Evolutionary conservation across 441 rosid genomes (phyloP).

Genomic region (Pelargonium myrrhifolium): DNA sequence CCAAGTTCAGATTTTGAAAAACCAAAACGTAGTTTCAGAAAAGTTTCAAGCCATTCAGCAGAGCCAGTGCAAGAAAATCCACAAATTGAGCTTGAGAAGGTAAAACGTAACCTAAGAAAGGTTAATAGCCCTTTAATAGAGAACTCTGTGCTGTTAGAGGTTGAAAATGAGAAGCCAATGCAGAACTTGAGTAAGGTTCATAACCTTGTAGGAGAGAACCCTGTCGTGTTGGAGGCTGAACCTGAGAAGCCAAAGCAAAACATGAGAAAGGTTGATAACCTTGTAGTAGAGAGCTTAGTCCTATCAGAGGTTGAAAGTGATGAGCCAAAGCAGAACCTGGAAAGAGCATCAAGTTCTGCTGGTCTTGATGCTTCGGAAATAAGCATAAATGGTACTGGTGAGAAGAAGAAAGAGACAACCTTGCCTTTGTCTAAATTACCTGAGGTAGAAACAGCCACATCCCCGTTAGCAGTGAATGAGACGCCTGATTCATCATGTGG

Average conservation of each 20-base stretch:
- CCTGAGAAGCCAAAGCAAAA: slow-evolving; percentile 53
- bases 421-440: slow-evolving; percentile 23
- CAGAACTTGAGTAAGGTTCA: no score
- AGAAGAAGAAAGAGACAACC: slow-evolving; percentile 27
- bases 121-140: no score
- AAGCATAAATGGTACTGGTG: slow-evolving; percentile 10
- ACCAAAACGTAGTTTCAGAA: slow-evolving; percentile 43
- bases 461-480: slow-evolving; percentile 32
- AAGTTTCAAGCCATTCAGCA: slow-evolving; percentile 24
- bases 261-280: slow-evolving; percentile 73
- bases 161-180: no score
- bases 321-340: slow-evolving; percentile 46
- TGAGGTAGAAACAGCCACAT: slow-evolving; percentile 28
- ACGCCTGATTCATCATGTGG: slow-evolving; percentile 26
- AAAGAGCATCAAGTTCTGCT: slow-evolving; percentile 41
- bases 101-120: slow-evolving; percentile 12
- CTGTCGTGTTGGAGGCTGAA: slow-evolving; percentile 37
- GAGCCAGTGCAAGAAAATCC: slow-evolving; percentile 7
- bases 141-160: no score
- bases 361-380: slow-evolving; percentile 28
- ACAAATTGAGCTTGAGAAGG: slow-evolving; percentile 15
- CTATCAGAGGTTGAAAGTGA: slow-evolving; percentile 51
- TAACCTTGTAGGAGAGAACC: no score
- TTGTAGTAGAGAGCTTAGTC: slow-evolving; percentile 40
- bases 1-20: slow-evolving; percentile 34